Conservation (phyloP, 805 yeast genomes). For the Torulaspora franciscae region DNA sequence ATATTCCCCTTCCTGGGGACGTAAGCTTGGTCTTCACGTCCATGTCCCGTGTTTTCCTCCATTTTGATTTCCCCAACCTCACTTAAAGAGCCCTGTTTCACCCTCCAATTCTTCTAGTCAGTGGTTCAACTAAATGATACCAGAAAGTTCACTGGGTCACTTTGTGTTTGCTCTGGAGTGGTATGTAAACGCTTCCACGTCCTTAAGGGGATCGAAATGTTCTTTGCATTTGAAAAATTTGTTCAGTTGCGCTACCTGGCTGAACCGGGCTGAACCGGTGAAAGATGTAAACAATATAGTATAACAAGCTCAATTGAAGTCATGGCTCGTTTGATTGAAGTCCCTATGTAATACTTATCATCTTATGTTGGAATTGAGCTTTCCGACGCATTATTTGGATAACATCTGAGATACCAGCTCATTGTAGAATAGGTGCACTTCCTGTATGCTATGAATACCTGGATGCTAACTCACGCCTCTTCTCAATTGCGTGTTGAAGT, state of each 20-base stretch:
- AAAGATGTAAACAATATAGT: not conserved
- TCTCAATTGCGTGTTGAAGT: conserved; percentile 26
- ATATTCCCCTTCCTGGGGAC: conserved; percentile 9
- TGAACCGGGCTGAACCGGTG: not conserved
- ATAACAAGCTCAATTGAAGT: not conserved
- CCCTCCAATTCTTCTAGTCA: not conserved
- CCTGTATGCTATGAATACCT: conserved; percentile 18
- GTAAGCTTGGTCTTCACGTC: conserved; percentile 11
- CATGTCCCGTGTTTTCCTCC: conserved; percentile 9
- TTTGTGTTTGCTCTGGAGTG: not conserved
- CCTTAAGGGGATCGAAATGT: conserved; percentile 1
- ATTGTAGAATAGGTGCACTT: not conserved
- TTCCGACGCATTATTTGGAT: not conserved
- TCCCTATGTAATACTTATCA: too few relatives aligned
- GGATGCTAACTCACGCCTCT: conserved; percentile 33
- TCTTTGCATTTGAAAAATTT: conserved; percentile 2
- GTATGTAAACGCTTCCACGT: not conserved
- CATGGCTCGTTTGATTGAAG: too few relatives aligned
- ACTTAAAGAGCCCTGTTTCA: not conserved
- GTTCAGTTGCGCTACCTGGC: not conserved
- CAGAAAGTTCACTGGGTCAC: not conserved
- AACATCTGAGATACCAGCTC: not conserved
- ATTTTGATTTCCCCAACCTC: conserved; percentile 2
- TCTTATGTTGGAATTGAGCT: not conserved
- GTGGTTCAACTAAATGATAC: not conserved